These are phyloP conservation scores for Aspergillus diversus DNA, from an alignment of 495 filamentous ascomycete species.

Conservation along the genomic window DNA sequence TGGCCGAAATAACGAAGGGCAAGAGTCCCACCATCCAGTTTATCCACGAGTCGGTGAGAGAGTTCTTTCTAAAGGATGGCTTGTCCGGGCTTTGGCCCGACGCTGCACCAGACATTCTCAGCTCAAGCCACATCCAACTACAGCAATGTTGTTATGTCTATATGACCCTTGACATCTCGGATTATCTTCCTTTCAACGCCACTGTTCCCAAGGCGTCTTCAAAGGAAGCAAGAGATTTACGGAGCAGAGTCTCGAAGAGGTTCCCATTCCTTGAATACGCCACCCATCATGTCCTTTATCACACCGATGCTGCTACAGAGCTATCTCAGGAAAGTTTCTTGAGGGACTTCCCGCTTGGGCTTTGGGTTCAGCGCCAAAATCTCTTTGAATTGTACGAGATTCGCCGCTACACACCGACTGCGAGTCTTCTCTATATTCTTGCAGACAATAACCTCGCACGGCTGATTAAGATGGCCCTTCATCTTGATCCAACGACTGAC, in stretches of 20 bases:
- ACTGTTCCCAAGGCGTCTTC: background rate
- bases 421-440: constrained; percentile 51
- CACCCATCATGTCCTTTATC: constrained; percentile 42
- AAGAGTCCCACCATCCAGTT: constrained; percentile 40
- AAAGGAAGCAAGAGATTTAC: background rate
- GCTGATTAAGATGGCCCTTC: background rate
- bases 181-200: background rate
- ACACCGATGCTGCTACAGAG: constrained; percentile 43
- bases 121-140: constrained; percentile 38
- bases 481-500: background rate
- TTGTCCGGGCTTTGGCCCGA: constrained; percentile 37
- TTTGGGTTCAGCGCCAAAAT: constrained; percentile 47
- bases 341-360: constrained; percentile 31
- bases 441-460: constrained; percentile 32
- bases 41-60: constrained; percentile 53
- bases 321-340: constrained; percentile 45
- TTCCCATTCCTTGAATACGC: constrained; percentile 53
- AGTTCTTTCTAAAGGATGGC: constrained; percentile 46
- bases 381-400: constrained; percentile 34
- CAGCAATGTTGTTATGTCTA: constrained; percentile 38
- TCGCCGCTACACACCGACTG: constrained; percentile 36
- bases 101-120: constrained; percentile 15
- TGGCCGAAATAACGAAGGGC: constrained; percentile 39
- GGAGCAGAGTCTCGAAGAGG: no score
- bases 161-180: constrained; percentile 19